These are phyloP conservation scores for Proliferodiscus dingleyae DNA, from an alignment of 2,329 filamentous ascomycete species.

Conservation along the genomic window DNA sequence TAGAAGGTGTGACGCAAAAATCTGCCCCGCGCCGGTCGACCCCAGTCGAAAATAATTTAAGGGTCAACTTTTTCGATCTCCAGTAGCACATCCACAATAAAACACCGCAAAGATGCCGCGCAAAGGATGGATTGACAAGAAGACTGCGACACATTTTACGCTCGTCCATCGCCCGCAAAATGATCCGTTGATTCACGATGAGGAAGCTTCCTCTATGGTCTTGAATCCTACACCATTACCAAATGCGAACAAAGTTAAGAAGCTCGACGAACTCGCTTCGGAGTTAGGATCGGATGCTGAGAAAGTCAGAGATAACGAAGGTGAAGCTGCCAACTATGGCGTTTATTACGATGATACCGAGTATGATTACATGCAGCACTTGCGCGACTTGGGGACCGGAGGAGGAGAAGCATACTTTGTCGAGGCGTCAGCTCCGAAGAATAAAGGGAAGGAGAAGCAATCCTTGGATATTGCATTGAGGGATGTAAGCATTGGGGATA, in stretches of 20 bases:
- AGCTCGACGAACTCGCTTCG: constrained; percentile 67
- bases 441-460: constrained; percentile 70
- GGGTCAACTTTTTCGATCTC: not conserved
- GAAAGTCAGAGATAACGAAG: constrained; percentile 78
- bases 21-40: not conserved
- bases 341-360: constrained; percentile 92
- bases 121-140: constrained; percentile 65
- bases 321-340: constrained; percentile 90
- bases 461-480: constrained; percentile 78
- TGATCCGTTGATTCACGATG: constrained; percentile 94
- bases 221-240: constrained; percentile 61
- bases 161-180: constrained; percentile 95
- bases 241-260: constrained; percentile 54
- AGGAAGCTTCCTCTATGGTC: constrained; percentile 82
- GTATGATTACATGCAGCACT: constrained; percentile 99
- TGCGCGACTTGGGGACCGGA: constrained; percentile 76
- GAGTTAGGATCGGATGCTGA: constrained; percentile 67
- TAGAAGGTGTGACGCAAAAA: not conserved
- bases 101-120: constrained; percentile 27
- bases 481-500: constrained; percentile 51
- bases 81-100: constrained; percentile 10
- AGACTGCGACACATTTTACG: constrained; percentile 85
- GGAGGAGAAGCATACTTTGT: constrained; percentile 75
- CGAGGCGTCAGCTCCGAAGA: constrained; percentile 58
- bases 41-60: not conserved